Conservation (phyloP, 2,329 filamentous ascomycete genomes). For the Colletotrichum liaoningense region DNA sequence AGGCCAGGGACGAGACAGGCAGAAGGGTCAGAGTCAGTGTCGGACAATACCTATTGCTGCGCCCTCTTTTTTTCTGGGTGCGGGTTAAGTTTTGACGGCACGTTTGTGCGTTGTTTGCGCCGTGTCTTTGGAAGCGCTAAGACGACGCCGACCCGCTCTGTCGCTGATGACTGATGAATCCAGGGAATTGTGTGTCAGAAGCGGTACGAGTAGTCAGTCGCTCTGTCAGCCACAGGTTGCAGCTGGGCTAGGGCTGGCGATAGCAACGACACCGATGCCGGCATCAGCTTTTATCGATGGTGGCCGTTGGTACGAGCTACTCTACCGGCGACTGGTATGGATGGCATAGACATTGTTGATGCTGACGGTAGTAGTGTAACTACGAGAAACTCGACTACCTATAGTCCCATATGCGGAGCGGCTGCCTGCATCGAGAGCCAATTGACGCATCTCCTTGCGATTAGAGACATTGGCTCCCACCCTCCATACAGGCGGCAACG, state of each 20-base stretch:
- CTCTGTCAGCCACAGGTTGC: conserved; percentile 5
- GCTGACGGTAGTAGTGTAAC: neutral
- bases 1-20: neutral
- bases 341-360: neutral
- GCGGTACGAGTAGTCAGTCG: neutral
- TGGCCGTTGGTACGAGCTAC: neutral
- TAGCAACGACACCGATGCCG: conserved; percentile 18
- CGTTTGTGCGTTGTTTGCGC: neutral
- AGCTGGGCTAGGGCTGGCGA: conserved; percentile 5
- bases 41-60: neutral
- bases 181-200: neutral
- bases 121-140: conserved; percentile 3
- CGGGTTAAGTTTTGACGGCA: neutral
- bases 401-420: neutral
- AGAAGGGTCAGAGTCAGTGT: neutral
- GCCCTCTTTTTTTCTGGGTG: neutral
- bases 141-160: conserved; percentile 13
- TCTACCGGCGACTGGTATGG: conserved; percentile 1
- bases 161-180: conserved; percentile 10
- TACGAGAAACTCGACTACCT: neutral
- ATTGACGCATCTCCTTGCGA: neutral
- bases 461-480: neutral
- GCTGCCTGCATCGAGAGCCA: neutral
- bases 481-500: conserved; percentile 1
- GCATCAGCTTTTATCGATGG: neutral